Evolutionary conservation across 2,329 filamentous ascomycete genomes (phyloP), one percentile per base, ranked within the genome.

Genomic region (Claviceps maximensis): DNA sequence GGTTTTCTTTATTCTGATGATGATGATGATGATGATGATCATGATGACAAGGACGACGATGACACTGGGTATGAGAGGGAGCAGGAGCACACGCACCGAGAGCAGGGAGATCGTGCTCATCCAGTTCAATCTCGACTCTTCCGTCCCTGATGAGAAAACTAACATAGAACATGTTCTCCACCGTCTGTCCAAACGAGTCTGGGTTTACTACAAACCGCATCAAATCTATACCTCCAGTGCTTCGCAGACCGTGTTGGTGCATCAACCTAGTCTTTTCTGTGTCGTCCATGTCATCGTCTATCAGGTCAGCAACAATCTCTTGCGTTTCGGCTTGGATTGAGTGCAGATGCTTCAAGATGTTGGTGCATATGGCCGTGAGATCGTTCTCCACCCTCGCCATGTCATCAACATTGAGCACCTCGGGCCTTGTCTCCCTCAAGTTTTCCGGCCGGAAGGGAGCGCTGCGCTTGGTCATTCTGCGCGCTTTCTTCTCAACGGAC

Each of bases 141-240:
- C 89, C 89, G 68, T 98, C 93, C 54, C 87, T 82, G 55, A 97
- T 89, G 56, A 98, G 71, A 63, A 98, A 98, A 65, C 88, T 94
- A 60, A 95, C 80, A 65, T 97, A 97, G 68, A 98, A 98, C 61
- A 98, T 75, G 61, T 98, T 98, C 66, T 98, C 93, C 7, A 98
- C 83, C 0, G 89, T 95, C 68, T 98, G 93, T 0, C 88, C 88
- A 62, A 97, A 98, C 0, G 89, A 95, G 41, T 73, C 73, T 0
- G 93, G 93, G 60, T 98, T 95, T 58, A 97, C 79, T 42, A 89
- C 87, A 60, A 96, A 97, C 51, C 86, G 82, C 66, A 96, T 85
- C 13, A 96, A 70, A 49, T 87, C 82, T 3, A 95, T 79, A 17
- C 87, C 87, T 1, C 83, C 83, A 2, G 82, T 82, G 19, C 76